phyloP scores from a whole-genome alignment of 2,329 filamentous ascomycete species.

The Xylaria arbuscula region DNA sequence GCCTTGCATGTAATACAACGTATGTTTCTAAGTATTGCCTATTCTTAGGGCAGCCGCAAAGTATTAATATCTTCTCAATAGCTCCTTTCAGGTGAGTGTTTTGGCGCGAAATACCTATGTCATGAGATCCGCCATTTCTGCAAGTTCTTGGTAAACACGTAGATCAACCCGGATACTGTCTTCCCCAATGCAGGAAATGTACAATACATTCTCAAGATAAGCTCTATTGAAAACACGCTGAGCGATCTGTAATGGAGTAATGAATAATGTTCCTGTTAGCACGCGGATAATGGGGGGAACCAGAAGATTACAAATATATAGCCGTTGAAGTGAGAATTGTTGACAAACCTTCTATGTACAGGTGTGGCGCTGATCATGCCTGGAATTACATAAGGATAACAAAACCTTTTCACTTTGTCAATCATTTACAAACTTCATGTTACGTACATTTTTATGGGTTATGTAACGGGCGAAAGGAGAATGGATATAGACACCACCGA shows the following conservation, averaged over 20 bases:
- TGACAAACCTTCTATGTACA: not conserved
- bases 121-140: not conserved
- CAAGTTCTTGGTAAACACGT: not conserved
- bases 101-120: not conserved
- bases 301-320: no score
- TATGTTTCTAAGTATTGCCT: not conserved
- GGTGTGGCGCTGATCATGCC: not conserved
- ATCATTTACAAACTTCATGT: no score
- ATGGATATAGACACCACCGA: no score
- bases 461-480: no score
- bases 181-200: not conserved
- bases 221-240: not conserved
- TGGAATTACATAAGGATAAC: not conserved
- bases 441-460: no score
- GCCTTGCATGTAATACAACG: not conserved
- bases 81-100: not conserved
- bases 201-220: not conserved
- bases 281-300: not conserved
- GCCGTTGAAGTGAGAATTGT: not conserved
- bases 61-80: conserved; percentile 9
- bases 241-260: not conserved
- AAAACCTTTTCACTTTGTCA: no score
- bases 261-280: not conserved
- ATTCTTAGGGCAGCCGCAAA: not conserved
- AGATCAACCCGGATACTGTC: not conserved